Evolutionary conservation across 1,139 yeast species (phyloP).

Genomic region (Entelexis paramagnoliae): DNA sequence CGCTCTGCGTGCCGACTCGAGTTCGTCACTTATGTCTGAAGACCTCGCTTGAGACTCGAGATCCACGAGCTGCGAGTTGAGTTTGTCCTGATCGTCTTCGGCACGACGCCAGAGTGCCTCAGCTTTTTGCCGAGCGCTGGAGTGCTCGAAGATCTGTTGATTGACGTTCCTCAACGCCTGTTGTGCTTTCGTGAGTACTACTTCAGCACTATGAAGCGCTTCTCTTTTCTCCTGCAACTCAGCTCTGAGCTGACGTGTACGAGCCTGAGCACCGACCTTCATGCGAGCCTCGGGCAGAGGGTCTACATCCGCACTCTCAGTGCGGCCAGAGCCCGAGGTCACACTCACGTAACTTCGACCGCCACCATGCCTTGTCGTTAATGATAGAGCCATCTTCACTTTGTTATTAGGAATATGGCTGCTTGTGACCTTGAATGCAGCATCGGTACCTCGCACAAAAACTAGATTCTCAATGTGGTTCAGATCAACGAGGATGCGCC

Average conservation of each 20-base stretch:
- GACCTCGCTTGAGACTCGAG: background rate
- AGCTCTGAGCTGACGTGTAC: background rate
- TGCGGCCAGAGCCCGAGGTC: background rate
- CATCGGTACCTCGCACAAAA: background rate
- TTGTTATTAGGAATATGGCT: background rate
- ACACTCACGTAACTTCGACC: background rate
- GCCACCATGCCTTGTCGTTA: background rate
- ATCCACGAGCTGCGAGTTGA: background rate
- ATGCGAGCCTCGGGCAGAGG: background rate
- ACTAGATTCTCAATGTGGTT: conserved; percentile 12
- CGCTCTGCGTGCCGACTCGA: background rate
- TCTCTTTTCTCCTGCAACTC: background rate
- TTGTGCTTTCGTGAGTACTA: background rate
- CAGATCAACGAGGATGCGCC: conserved; percentile 21
- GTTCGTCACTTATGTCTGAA: background rate
- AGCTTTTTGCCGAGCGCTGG: background rate
- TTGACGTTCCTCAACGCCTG: background rate
- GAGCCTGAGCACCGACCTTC: conserved; percentile 7
- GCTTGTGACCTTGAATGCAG: background rate
- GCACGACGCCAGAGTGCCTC: conserved; percentile 1
- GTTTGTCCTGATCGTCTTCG: background rate
- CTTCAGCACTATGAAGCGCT: background rate
- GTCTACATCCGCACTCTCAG: background rate
- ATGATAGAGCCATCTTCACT: background rate
- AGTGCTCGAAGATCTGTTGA: background rate